A percentile compares a stretch with the other conserved stretches of the same genome.
Evolutionary conservation across 176 grass and related monocot species (phyloP).

Genomic region (Saccharum officinarum): DNA sequence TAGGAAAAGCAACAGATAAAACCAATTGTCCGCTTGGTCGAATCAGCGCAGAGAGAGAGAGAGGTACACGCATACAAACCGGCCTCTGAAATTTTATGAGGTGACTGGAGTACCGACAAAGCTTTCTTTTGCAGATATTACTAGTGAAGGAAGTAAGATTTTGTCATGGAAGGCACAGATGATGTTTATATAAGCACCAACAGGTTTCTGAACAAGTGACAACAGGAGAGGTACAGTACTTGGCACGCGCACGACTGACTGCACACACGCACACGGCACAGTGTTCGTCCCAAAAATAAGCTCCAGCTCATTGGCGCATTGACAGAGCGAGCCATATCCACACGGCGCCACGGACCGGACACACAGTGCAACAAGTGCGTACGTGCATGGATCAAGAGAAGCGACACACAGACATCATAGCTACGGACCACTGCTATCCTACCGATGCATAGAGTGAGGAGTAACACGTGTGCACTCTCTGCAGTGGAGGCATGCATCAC

Average conservation of each 20-base stretch:
- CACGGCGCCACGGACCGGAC: background rate
- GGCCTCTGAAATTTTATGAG: too few relatives aligned
- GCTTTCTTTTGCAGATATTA: too few relatives aligned
- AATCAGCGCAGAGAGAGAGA: background rate
- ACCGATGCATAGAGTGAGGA: background rate
- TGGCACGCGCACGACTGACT: background rate
- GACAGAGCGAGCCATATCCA: constrained; percentile 20
- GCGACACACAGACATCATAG: background rate
- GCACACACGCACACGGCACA: constrained; percentile 1
- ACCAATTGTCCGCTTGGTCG: constrained; percentile 24
- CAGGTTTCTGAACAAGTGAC: constrained; percentile 24
- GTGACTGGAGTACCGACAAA: too few relatives aligned
- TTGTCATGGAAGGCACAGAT: background rate
- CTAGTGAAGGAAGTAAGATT: background rate
- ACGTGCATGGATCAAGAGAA: background rate
- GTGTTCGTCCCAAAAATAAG: constrained; percentile 29
- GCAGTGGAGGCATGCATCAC: background rate
- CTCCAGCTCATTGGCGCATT: constrained; percentile 24
- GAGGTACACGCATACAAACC: background rate
- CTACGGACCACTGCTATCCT: background rate
- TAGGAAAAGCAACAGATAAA: constrained; percentile 31
- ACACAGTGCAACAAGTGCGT: background rate
- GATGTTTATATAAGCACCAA: background rate
- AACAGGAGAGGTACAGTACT: constrained; percentile 25
- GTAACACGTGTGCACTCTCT: background rate